phyloP scores from a whole-genome alignment of 768 basidiomycete species.

The Piloderma croceum region DNA sequence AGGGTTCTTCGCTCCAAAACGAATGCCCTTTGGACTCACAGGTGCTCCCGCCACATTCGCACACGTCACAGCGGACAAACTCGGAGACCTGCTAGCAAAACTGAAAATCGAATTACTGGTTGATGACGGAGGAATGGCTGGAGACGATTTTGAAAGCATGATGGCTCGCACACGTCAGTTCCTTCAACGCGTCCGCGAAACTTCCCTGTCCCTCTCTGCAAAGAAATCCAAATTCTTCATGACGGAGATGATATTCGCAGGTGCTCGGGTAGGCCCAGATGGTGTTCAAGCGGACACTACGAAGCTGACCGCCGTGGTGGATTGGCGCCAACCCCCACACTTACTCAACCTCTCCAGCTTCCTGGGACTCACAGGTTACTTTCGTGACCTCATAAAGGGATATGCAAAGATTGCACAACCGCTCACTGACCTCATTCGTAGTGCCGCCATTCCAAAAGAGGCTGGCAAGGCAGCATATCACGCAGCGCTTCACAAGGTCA shows the following conservation, averaged over 20 bases:
- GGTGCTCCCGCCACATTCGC: slow-evolving; percentile 34
- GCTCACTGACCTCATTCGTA: slow-evolving; percentile 7
- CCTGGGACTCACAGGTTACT: slow-evolving; percentile 8
- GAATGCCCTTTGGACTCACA: slow-evolving; percentile 37
- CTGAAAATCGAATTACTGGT: slow-evolving; percentile 30
- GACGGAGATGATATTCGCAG: slow-evolving; percentile 31
- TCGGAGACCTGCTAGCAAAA: slow-evolving; percentile 23
- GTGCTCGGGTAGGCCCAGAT: slow-evolving; percentile 23
- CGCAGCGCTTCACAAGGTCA: slow-evolving; percentile 16
- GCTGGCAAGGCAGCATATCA: slow-evolving; percentile 22
- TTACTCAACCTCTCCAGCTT: slow-evolving; percentile 4
- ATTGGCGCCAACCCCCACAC: slow-evolving; percentile 5
- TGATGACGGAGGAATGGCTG: slow-evolving; percentile 32
- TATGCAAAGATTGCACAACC: background rate
- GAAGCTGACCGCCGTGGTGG: slow-evolving; percentile 8
- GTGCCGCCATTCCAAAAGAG: slow-evolving; percentile 13
- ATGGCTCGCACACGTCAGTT: slow-evolving; percentile 20
- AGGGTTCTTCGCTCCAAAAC: slow-evolving; percentile 30
- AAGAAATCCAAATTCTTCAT: slow-evolving; percentile 32
- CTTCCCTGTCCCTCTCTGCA: slow-evolving; percentile 31
- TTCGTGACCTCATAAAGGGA: slow-evolving; percentile 8
- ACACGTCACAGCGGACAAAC: slow-evolving; percentile 18
- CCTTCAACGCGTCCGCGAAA: slow-evolving; percentile 22
- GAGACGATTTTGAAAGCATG: slow-evolving; percentile 26
- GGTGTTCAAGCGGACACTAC: slow-evolving; percentile 26